These are phyloP conservation scores for Sugiyamaella pinicola DNA, from an alignment of 1,139 yeast species.

Conservation along the genomic window DNA sequence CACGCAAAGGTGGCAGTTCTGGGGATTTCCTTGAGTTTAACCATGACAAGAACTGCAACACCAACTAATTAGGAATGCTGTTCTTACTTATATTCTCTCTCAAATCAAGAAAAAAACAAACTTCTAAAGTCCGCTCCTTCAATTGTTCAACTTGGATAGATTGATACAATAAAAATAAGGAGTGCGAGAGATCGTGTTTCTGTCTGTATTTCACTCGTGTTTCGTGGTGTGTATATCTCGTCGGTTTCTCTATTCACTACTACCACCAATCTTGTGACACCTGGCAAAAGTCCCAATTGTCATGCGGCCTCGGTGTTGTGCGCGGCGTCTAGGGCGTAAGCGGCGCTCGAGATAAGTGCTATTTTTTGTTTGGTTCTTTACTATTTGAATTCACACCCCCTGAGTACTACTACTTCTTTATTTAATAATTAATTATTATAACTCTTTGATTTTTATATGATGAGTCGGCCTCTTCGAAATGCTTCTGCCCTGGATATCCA, in stretches of 20 bases:
- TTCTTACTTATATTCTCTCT: neutral
- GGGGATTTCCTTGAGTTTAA: conserved; percentile 78
- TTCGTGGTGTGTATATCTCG: neutral
- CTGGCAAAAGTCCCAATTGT: conserved; percentile 13
- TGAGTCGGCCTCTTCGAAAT: conserved; percentile 5
- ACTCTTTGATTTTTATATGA: neutral
- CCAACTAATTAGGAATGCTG: no score
- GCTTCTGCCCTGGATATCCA: conserved; percentile 31
- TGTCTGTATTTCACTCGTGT: neutral
- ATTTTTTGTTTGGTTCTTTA: neutral
- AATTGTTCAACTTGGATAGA: no score
- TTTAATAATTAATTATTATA: no score
- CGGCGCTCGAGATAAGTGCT: neutral
- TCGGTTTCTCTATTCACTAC: neutral
- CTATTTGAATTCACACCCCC: neutral
- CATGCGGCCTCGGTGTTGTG: neutral
- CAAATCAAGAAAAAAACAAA: neutral
- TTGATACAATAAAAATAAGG: no score
- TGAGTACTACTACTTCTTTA: neutral
- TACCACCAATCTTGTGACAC: conserved; percentile 4
- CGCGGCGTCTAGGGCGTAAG: neutral
- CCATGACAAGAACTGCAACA: no score
- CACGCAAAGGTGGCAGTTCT: conserved; percentile 94
- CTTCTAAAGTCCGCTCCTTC: neutral
- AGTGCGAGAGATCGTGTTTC: neutral